Evolutionary conservation across 768 basidiomycete genomes (phyloP).

Genomic region (Boletus rex-veris): DNA sequence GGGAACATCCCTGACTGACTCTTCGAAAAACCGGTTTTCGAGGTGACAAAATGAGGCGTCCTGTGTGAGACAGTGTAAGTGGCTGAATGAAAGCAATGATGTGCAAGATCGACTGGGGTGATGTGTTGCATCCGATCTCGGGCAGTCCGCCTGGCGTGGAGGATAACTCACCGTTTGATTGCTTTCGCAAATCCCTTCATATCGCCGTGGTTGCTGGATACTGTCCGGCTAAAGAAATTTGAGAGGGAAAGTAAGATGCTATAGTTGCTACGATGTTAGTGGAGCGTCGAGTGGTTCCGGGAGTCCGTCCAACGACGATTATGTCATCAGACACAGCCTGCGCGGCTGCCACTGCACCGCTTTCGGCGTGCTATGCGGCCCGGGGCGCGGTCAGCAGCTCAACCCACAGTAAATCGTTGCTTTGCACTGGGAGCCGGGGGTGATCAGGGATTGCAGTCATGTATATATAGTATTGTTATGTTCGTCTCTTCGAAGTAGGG

Average conservation of each 20-base stretch:
- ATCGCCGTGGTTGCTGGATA: conserved; percentile 11
- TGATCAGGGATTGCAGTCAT: no score
- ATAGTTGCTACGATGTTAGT: not conserved
- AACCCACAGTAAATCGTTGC: no score
- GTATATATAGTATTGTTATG: no score
- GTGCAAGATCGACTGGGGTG: conserved; percentile 3
- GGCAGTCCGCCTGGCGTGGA: not conserved
- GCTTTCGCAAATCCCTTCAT: conserved; percentile 88
- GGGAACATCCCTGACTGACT: conserved; percentile 50
- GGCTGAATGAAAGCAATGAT: conserved; percentile 2
- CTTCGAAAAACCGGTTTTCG: conserved; percentile 88
- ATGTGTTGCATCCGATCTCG: not conserved
- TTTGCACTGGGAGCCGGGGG: no score
- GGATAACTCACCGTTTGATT: conserved; percentile 57
- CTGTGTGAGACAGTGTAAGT: conserved; percentile 37
- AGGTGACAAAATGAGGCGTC: conserved; percentile 87
- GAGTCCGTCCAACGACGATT: conserved; percentile 6
- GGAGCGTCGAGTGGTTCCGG: no score
- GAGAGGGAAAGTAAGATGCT: not conserved
- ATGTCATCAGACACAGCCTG: conserved; percentile 15
- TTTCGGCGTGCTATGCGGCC: no score
- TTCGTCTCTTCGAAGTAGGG: no score
- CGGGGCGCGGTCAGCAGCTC: no score
- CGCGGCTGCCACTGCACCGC: no score
- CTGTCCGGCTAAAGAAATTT: not conserved